Evolutionary conservation across 192 early-diverging fungal species (phyloP), one percentile per base, ranked within the genome.

Genomic region (Podila epigama): DNA sequence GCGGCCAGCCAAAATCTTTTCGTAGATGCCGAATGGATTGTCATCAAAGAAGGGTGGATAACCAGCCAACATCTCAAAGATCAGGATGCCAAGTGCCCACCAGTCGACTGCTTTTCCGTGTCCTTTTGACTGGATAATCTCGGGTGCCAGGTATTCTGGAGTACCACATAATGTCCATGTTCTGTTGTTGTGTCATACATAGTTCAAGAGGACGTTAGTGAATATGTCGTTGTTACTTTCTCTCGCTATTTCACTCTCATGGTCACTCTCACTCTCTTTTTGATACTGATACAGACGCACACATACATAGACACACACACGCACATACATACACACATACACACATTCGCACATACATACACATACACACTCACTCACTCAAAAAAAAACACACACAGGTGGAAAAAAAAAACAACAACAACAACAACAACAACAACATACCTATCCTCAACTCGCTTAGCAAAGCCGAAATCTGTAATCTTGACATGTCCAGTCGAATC

Each of bases 91-190:
- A 40, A 99, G 84, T 27, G 96, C 96, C 97, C 97, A 99, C 97
- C 97, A 99, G 80, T 99, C 97, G 10, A 99, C 97, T 6, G 97
- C 90, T 72, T 97, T 97, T 18, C 95, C 95, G 71, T 99, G 95
- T 20, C 97, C 97, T 85, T 94, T 96, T 65, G 90, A 90, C 82
- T 97, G 94, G 83, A 99, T 99, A 60, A 99, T 99, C 81, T 92
- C 93, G 16, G 97, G 97, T 41, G 97, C 97, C 48, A 99, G 82
- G 79, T 99, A 99, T 73, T 97, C 97, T 51, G 95, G 96, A 7
- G 97, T 99, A 22, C 97, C 97, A 81, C 97, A 99, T 57, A 99
- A 80, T 48, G 97, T 99, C 96, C 96, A 99, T 42, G 97, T 99
- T 84, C 97, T 92, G 65, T 32, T 9, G 50, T 53, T 12, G 11